These are phyloP conservation scores for Coniochaeta sp. DNA, from an alignment of 2,329 filamentous ascomycete genomes.

Conservation along the genomic window DNA sequence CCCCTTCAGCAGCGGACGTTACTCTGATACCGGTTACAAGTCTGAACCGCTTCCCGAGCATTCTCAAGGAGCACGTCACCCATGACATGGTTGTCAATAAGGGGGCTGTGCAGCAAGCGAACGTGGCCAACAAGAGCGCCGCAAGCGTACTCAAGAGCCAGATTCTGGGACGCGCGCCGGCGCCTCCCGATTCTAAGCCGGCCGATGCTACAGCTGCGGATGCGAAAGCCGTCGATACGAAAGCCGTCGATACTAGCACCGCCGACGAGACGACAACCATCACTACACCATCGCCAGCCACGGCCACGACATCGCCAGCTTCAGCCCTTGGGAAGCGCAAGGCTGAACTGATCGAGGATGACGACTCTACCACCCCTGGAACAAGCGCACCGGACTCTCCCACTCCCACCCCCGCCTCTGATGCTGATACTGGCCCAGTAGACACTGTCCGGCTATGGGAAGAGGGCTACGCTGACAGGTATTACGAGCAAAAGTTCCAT, in stretches of 20 bases:
- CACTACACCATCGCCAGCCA: conserved; percentile 7
- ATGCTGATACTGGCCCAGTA: conserved; percentile 54
- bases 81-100: conserved; percentile 85
- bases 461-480: conserved; percentile 87
- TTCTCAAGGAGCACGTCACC: conserved; percentile 48
- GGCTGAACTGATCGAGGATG: conserved; percentile 59
- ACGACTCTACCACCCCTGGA: conserved; percentile 50
- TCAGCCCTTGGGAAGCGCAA: conserved; percentile 60
- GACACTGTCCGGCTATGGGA: conserved; percentile 93
- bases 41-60: conserved; percentile 35
- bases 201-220: conserved; percentile 6
- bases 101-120: conserved; percentile 57
- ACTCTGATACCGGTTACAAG: conserved; percentile 31
- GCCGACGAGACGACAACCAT: no score
- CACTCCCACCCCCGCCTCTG: conserved; percentile 39
- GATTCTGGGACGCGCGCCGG: conserved; percentile 46
- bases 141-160: conserved; percentile 81
- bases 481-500: conserved; percentile 95
- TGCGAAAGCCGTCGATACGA: no score
- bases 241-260: no score
- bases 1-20: conserved; percentile 10
- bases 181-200: conserved; percentile 9
- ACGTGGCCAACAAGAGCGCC: conserved; percentile 86
- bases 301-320: conserved; percentile 13
- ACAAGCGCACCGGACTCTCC: conserved; percentile 38